Evolutionary conservation across 371 early-diverging fungal species (phyloP), one percentile per base, ranked within the genome.

Genomic region (Capniomyces stellatus): DNA sequence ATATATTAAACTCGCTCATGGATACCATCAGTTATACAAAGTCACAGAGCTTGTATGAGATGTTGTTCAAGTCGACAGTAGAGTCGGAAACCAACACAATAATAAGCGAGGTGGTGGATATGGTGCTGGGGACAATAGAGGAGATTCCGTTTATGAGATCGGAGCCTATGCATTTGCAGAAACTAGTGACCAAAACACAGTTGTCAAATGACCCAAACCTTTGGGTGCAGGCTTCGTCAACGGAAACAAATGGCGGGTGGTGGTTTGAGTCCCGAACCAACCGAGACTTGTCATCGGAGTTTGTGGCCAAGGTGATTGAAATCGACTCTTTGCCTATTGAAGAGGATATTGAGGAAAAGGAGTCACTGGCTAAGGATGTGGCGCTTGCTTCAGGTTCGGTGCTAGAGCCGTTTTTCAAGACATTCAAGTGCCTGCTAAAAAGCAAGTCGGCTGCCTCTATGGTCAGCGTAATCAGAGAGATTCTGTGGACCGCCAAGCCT

Each of bases 111-210:
- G 13, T 51, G 29, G 31, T 31, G 23, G 51, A 51, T 35, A 8
- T 51, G 31, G 35, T 51, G 18, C 51, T 51, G 29, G 51, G 51
- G 4, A 29, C 51, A 6, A 25, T 51, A 18, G 51, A 51, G 4
- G 51, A 51, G 13, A 29, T 29, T 24, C 48, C 10, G 15, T 48
- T 21, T 19, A 48, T 31, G 3, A 48, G 48, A 48, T 19, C 48
- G 15, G 12, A 18, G 8, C 48, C 48, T 12, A 19, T 48, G 19
- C 24, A 48, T 19, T 25, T 48, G 19, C 12, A 19, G 30, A 18
- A 19, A 3, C 18, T 28, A 18, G 3, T 24, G 3, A 19, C 3
- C 10, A 4, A 18, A 10, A 19, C 48, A 29, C 19, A 4, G 6
- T 23, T 10, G 30, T 23, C 48, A 29, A 23, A 18, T 6, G 48